Percentiles rank a stretch among this genome's conserved stretches.
These are phyloP conservation scores for Plasmodium knowlesi DNA, from an alignment of 169 alveolate species.

Conservation along the genomic window DNA sequence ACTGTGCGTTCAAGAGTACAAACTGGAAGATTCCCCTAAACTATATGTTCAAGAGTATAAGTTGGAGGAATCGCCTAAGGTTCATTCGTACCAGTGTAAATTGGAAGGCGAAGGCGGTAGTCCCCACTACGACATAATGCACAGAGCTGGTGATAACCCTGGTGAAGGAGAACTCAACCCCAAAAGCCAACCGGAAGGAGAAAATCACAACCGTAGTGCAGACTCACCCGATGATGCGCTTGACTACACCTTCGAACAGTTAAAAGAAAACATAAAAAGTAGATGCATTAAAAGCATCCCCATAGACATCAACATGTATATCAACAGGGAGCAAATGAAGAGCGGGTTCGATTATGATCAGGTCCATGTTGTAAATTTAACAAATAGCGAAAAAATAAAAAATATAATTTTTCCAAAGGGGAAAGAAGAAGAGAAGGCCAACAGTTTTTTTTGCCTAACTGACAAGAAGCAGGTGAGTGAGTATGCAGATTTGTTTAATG, in stretches of 20 bases:
- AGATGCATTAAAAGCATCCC: constrained; percentile 43
- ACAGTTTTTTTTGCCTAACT: constrained; percentile 41
- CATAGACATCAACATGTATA: constrained; percentile 74
- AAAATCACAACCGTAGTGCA: background rate
- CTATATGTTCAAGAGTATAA: background rate
- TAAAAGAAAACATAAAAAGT: constrained; percentile 43
- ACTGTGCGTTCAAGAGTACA: background rate
- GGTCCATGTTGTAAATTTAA: constrained; percentile 50
- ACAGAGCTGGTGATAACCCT: background rate
- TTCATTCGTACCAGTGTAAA: background rate
- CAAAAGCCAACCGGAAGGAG: background rate
- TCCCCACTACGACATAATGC: background rate
- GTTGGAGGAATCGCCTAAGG: background rate
- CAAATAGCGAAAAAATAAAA: constrained; percentile 38
- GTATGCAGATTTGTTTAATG: constrained; percentile 32
- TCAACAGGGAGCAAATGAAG: constrained; percentile 55
- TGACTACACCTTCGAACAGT: constrained; percentile 23
- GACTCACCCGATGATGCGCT: background rate
- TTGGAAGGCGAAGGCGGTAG: background rate
- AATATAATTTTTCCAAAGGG: constrained; percentile 30
- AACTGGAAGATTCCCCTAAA: background rate
- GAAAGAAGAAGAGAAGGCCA: constrained; percentile 27
- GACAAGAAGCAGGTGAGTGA: constrained; percentile 38
- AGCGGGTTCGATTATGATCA: constrained; percentile 65
- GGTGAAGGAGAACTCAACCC: background rate